Evolutionary conservation across 2,329 filamentous ascomycete species (phyloP), one percentile per base, ranked within the genome.

Genomic region (Parafenestella ontariensis): DNA sequence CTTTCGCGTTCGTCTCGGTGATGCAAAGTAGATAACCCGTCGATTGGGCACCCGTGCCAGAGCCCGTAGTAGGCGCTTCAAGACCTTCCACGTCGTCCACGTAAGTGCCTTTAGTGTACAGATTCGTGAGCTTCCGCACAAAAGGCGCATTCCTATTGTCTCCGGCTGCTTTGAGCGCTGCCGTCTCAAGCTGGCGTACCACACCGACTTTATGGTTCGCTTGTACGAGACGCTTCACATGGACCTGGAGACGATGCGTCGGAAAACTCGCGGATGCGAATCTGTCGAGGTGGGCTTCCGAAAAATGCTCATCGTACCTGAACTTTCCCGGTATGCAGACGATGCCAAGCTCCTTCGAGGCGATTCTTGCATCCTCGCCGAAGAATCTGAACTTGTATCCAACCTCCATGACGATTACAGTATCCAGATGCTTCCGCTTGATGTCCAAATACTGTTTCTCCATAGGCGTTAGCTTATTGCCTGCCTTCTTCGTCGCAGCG

Each of bases 301-400:
- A 97, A 34, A 63, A 60, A 39, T 52, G 92, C 72, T 98, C 94
- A 71, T 99, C 94, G 69, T 93, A 99, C 69, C 94, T 85, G 75
- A 94, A 87, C 71, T 97, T 98, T 31, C 95, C 95, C 0, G 95
- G 94, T 65, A 99, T 97, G 74, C 95, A 99, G 34, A 99, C 90
- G 64, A 99, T 97, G 55, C 92, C 90, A 44, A 99, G 82, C 73
- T 94, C 92, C 74, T 94, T 96, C 11, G 93, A 91, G 4, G 94
- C 95, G 49, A 87, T 85, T 48, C 92, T 86, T 8, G 95, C 95
- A 79, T 99, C 95, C 69, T 98, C 94, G 10, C 95, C 95, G 71
- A 96, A 96, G 79, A 99, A 96, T 29, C 90, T 88, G 77, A 96
- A 99, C 74, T 99, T 99, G 79, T 99, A 99, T 46, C 95, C 95